phyloP scores from a whole-genome alignment of 441 rosid genomes.

The Sinapis alba region DNA sequence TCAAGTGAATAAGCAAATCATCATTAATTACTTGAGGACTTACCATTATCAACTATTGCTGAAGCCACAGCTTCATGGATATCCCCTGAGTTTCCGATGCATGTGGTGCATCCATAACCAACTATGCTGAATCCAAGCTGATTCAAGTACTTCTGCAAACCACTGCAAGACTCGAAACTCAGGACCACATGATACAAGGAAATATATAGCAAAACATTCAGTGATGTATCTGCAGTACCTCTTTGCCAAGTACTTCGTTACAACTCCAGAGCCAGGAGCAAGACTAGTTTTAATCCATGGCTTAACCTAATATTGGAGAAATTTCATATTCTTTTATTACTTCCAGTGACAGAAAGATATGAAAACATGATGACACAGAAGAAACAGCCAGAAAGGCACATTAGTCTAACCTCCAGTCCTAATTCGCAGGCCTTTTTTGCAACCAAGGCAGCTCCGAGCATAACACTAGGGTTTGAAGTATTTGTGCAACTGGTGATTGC shows the following conservation, averaged over 20 bases:
- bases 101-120: conserved; percentile 97
- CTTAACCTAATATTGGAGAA: conserved; percentile 59
- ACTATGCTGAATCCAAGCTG: conserved; percentile 84
- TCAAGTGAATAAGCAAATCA: conserved; percentile 14
- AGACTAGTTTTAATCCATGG: conserved; percentile 97
- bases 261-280: conserved; percentile 98
- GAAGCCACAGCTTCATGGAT: conserved; percentile 82
- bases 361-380: not conserved
- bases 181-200: conserved; percentile 22
- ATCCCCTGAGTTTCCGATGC: conserved; percentile 96
- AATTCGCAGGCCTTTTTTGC: conserved; percentile 89
- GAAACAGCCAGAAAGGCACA: not conserved
- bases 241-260: conserved; percentile 79
- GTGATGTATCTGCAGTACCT: conserved; percentile 47
- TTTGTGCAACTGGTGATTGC: conserved; percentile 98
- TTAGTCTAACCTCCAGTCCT: conserved; percentile 30
- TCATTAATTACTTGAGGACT: not conserved
- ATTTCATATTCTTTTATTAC: not conserved
- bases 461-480: conserved; percentile 95
- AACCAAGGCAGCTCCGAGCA: conserved; percentile 98
- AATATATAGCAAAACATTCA: not conserved
- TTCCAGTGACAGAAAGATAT: not conserved
- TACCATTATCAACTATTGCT: conserved; percentile 87
- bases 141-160: conserved; percentile 83
- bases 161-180: conserved; percentile 56